phyloP scores from a whole-genome alignment of 2,329 filamentous ascomycete species.

The Pseudogymnoascus destructans region DNA sequence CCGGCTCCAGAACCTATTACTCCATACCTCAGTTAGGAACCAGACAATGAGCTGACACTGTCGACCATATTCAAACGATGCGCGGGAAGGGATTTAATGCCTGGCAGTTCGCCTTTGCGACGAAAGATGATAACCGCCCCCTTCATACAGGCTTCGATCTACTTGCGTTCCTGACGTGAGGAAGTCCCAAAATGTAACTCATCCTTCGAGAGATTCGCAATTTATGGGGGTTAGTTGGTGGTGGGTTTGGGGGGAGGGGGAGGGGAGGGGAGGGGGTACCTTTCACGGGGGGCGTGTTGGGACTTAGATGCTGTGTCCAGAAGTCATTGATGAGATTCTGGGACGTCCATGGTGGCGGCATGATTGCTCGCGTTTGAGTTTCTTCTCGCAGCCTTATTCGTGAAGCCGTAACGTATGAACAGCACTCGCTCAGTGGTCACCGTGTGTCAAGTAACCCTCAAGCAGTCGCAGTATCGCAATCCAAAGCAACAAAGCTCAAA shows the following conservation, averaged over 20 bases:
- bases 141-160: too few relatives aligned
- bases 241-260: background rate
- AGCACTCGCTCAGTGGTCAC: background rate
- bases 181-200: too few relatives aligned
- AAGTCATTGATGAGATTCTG: conserved; percentile 1
- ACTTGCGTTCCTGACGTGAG: too few relatives aligned
- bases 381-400: background rate
- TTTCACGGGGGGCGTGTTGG: background rate
- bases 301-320: background rate
- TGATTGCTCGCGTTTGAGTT: background rate
- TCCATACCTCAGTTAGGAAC: too few relatives aligned
- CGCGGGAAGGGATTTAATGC: too few relatives aligned
- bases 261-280: background rate
- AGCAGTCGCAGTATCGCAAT: background rate
- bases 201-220: too few relatives aligned
- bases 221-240: too few relatives aligned
- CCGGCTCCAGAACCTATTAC: too few relatives aligned
- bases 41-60: too few relatives aligned
- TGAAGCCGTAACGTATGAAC: background rate
- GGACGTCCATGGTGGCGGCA: background rate
- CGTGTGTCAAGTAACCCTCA: background rate
- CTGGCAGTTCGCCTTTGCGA: too few relatives aligned
- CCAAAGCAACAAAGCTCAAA: background rate
- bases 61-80: too few relatives aligned
- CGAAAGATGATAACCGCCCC: too few relatives aligned